Conservation (phyloP, 164 flowering plant species). For the Euptelea pleiosperma region DNA sequence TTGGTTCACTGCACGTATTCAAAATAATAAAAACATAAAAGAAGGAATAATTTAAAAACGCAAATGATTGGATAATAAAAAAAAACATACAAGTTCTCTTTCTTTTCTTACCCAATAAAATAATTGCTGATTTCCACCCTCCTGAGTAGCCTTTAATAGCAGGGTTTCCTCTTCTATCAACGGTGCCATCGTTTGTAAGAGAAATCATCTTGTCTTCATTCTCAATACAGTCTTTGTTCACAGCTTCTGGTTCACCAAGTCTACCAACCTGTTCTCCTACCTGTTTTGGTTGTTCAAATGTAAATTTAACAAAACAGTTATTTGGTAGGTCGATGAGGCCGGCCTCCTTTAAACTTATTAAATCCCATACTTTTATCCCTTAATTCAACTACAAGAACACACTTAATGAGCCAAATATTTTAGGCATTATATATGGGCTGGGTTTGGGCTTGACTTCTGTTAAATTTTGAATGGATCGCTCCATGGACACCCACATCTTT, state of each 20-base stretch:
- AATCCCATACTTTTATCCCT: too few species aligned
- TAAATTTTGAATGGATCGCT: too few species aligned
- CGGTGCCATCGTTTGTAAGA: conserved; percentile 14
- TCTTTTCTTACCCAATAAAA: conserved; percentile 40
- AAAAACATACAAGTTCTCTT: neutral
- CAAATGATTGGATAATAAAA: neutral
- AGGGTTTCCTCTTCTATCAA: conserved; percentile 13
- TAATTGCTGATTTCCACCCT: conserved; percentile 49
- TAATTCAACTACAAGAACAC: too few species aligned
- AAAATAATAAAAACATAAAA: neutral
- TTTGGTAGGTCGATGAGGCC: too few species aligned
- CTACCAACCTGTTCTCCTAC: conserved; percentile 10
- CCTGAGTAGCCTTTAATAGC: conserved; percentile 24
- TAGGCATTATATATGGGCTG: too few species aligned
- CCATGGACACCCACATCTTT: too few species aligned
- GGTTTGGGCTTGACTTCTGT: too few species aligned
- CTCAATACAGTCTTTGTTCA: neutral
- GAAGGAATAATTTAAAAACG: neutral
- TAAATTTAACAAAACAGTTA: too few species aligned
- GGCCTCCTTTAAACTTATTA: too few species aligned
- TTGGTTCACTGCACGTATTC: conserved; percentile 62
- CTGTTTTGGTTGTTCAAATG: neutral
- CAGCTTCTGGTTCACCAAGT: neutral
- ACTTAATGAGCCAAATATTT: too few species aligned
- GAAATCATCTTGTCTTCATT: conserved; percentile 8